These are phyloP conservation scores for Wickerhamomyces rabaulensis DNA, from an alignment of 805 yeast species.

Conservation along the genomic window DNA sequence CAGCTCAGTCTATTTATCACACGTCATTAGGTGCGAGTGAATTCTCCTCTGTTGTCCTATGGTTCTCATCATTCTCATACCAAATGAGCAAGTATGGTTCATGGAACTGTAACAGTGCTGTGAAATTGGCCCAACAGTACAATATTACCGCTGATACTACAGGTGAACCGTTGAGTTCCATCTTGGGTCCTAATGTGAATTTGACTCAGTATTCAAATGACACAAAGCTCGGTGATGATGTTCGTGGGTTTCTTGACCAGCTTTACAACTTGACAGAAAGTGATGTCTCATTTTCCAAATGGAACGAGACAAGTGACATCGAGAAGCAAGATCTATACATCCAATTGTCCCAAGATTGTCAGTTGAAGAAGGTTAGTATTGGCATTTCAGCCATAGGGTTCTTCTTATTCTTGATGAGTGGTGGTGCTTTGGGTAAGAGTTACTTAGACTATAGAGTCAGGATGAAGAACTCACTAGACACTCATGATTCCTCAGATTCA, in stretches of 20 bases:
- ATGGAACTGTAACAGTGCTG: slow-evolving; percentile 23
- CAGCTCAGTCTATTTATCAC: not conserved
- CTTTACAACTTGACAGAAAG: not conserved
- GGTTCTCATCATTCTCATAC: slow-evolving; percentile 22
- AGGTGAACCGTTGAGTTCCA: slow-evolving; percentile 1
- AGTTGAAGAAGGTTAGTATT: slow-evolving; percentile 13
- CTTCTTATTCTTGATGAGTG: slow-evolving; percentile 9
- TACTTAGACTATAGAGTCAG: not conserved
- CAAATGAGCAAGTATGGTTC: slow-evolving; percentile 23
- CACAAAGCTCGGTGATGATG: not conserved
- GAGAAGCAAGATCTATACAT: slow-evolving; percentile 10
- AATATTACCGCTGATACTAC: slow-evolving; percentile 19
- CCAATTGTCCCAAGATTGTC: slow-evolving; percentile 13
- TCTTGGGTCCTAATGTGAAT: slow-evolving; percentile 1
- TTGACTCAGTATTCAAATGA: not conserved
- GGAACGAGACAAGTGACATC: slow-evolving; percentile 7
- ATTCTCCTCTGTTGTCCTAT: slow-evolving; percentile 14
- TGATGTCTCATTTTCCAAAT: slow-evolving; percentile 4
- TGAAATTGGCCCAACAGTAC: slow-evolving; percentile 20
- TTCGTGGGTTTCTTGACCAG: not conserved
- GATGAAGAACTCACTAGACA: not conserved
- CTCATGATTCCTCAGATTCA: not conserved
- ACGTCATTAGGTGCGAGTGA: slow-evolving; percentile 10
- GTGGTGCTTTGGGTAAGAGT: slow-evolving; percentile 5
- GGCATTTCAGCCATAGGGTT: slow-evolving; percentile 10